phyloP scores from a whole-genome alignment of 129 eudicot genomes.

The Artemisia tridentata region DNA sequence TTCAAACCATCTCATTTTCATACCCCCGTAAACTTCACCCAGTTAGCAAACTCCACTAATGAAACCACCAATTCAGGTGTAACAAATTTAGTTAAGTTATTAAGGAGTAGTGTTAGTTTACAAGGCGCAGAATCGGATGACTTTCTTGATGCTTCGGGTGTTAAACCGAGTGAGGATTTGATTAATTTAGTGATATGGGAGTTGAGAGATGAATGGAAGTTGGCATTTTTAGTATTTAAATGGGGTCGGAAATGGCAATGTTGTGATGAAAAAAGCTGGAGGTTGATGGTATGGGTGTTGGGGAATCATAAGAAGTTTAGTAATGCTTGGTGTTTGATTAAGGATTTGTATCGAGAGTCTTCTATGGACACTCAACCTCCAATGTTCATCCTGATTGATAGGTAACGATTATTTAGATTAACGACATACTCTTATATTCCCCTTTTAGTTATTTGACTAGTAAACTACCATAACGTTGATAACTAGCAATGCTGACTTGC shows the following conservation, averaged over 20 bases:
- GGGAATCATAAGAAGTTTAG: constrained; percentile 77
- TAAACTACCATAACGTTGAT: too few relatives aligned
- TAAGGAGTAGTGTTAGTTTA: constrained; percentile 27
- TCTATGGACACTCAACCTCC: constrained; percentile 60
- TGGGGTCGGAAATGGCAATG: constrained; percentile 80
- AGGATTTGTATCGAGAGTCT: constrained; percentile 43
- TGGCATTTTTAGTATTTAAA: constrained; percentile 64
- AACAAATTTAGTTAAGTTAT: constrained; percentile 35
- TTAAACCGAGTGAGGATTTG: constrained; percentile 47
- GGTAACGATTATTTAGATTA: constrained; percentile 36
- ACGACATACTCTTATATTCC: too few relatives aligned
- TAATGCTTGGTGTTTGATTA: constrained; percentile 83
- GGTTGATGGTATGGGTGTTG: constrained; percentile 83
- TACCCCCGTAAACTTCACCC: constrained; percentile 37
- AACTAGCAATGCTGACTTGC: too few relatives aligned
- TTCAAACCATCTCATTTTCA: constrained; percentile 15
- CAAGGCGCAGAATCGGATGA: constrained; percentile 48
- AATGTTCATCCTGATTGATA: constrained; percentile 74
- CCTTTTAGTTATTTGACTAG: too few relatives aligned
- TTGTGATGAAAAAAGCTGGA: constrained; percentile 45
- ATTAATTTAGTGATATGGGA: constrained; percentile 61
- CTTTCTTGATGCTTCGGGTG: constrained; percentile 57
- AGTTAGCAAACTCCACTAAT: constrained; percentile 2
- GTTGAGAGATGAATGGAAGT: constrained; percentile 74
- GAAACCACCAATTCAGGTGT: constrained; percentile 24